A percentile compares a stretch with the other conserved stretches of the same genome.
Evolutionary conservation across 257 asterid species (phyloP).

Genomic region (Salvia hispanica): DNA sequence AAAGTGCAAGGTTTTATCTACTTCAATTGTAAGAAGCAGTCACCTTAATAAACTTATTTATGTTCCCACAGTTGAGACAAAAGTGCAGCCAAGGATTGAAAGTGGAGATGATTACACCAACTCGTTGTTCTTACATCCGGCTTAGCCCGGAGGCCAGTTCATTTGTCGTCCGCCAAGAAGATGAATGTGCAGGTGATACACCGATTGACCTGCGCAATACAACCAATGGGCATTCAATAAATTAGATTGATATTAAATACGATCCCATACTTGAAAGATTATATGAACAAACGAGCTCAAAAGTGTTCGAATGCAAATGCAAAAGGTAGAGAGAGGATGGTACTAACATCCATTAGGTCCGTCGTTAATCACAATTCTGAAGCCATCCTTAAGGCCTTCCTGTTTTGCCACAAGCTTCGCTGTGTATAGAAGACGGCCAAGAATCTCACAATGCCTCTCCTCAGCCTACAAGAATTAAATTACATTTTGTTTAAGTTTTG

Average conservation of each 20-base stretch:
- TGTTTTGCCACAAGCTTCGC: conserved; percentile 88
- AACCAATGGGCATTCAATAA: neutral
- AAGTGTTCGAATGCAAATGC: neutral
- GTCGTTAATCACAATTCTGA: conserved; percentile 83
- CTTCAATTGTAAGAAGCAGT: conserved; percentile 23
- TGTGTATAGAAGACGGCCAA: conserved; percentile 79
- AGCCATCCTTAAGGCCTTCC: conserved; percentile 87
- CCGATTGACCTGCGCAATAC: conserved; percentile 71
- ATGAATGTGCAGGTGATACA: conserved; percentile 89
- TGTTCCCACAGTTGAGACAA: conserved; percentile 1
- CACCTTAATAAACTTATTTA: conserved; percentile 21
- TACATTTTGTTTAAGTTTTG: neutral
- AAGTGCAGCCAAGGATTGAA: neutral
- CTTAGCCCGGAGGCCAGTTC: conserved; percentile 99
- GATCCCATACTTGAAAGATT: no score
- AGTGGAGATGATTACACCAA: neutral
- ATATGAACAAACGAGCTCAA: no score
- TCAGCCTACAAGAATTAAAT: conserved; percentile 59
- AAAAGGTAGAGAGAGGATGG: conserved; percentile 12
- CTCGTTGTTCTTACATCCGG: neutral
- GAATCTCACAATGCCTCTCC: conserved; percentile 73
- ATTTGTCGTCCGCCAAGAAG: conserved; percentile 92
- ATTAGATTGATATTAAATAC: no score
- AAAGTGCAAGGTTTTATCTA: neutral
- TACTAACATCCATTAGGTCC: conserved; percentile 85